phyloP scores from a whole-genome alignment of 139 green algal species.

The Prasinococcaceae sp. region DNA sequence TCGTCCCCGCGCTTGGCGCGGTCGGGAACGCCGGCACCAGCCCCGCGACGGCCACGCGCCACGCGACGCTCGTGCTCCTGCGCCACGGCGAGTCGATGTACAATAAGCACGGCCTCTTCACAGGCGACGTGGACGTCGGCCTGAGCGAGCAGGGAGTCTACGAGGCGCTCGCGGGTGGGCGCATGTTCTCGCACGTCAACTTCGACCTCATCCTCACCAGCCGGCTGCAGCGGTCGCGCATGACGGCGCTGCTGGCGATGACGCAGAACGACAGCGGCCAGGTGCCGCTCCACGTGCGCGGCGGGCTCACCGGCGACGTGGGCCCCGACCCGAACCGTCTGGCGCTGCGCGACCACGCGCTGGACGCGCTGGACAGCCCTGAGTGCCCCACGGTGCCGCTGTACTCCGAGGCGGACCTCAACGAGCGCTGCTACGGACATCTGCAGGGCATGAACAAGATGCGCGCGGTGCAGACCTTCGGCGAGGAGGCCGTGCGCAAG shows the following conservation, averaged over 20 bases:
- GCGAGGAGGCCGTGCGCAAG: conserved; percentile 21
- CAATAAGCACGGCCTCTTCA: conserved; percentile 24
- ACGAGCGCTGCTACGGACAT: conserved; percentile 26
- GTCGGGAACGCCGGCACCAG: too few relatives aligned
- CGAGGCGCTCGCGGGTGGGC: conserved; percentile 18
- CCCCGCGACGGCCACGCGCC: too few relatives aligned
- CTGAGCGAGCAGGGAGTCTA: conserved; percentile 20
- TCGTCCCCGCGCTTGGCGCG: too few relatives aligned
- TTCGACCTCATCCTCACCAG: conserved; percentile 27
- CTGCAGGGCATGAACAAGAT: conserved; percentile 28
- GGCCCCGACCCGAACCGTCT: conserved; percentile 17
- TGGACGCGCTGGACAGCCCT: conserved; percentile 10
- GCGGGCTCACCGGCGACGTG: conserved; percentile 18
- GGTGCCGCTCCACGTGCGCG: conserved; percentile 22
- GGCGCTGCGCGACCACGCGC: conserved; percentile 7
- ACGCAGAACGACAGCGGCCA: too few relatives aligned
- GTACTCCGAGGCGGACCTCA: conserved; percentile 18
- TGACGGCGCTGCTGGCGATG: conserved; percentile 22
- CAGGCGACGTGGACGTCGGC: conserved; percentile 24
- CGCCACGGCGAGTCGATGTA: conserved; percentile 18
- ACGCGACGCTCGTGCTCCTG: background rate
- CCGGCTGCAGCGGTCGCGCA: conserved; percentile 14
- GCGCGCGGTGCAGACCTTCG: conserved; percentile 19
- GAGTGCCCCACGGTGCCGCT: conserved; percentile 22
- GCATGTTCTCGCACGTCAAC: conserved; percentile 8